A percentile compares a stretch with the other conserved stretches of the same genome.
Evolutionary conservation across 2,329 filamentous ascomycete genomes (phyloP).

Genomic region (Fusarium nisikadoi): DNA sequence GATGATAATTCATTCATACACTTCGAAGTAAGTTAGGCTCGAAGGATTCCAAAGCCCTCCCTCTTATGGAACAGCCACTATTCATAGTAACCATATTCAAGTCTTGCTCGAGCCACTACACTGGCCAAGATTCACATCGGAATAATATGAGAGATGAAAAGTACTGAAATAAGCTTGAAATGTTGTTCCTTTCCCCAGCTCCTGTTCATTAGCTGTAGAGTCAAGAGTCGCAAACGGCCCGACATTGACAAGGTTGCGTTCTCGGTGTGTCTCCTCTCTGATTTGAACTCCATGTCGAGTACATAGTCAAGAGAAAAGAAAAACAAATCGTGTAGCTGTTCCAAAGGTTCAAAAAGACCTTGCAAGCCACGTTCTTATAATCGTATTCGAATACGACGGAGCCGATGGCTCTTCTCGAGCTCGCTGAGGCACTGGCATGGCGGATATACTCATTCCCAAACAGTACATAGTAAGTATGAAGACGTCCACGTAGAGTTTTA

Average conservation of each 20-base stretch:
- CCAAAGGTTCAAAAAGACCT: background rate
- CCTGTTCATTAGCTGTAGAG: background rate
- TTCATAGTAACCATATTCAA: background rate
- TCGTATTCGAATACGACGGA: background rate
- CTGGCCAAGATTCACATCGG: background rate
- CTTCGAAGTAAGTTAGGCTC: background rate
- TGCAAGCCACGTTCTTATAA: background rate
- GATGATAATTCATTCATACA: background rate
- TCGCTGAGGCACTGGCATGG: background rate
- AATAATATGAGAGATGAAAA: background rate
- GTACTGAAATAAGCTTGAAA: background rate
- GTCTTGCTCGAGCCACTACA: background rate
- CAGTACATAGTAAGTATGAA: no score
- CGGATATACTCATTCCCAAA: background rate
- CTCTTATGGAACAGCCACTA: background rate
- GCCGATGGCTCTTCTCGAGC: background rate
- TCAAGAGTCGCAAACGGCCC: background rate
- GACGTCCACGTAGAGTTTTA: no score
- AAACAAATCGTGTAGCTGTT: background rate
- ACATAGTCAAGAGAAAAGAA: background rate
- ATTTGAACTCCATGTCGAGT: background rate
- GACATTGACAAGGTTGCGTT: background rate
- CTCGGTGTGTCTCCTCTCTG: no score
- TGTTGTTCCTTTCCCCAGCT: background rate
- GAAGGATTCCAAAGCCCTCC: background rate